These are phyloP conservation scores for Phytophthora macrochlamydospora DNA, from an alignment of 352 stramenopile species.

Conservation along the genomic window DNA sequence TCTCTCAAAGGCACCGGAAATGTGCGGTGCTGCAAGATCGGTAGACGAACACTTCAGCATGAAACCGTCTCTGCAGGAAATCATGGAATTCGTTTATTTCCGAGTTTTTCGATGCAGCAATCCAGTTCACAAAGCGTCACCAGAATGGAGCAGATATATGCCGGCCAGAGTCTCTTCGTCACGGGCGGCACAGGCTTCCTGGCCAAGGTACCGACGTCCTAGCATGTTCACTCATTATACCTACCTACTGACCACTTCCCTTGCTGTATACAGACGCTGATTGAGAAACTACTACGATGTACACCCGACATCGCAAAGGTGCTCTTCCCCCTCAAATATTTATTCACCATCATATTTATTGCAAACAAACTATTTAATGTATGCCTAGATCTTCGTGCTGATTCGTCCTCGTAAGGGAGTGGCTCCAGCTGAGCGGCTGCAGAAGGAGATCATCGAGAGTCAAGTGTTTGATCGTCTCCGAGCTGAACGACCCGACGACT, in stretches of 20 bases:
- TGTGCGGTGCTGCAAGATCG: too few relatives aligned
- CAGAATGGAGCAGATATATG: conserved; percentile 61
- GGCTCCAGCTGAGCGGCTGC: conserved; percentile 46
- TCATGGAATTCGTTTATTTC: too few relatives aligned
- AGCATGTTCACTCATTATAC: neutral
- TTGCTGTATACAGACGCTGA: conserved; percentile 46
- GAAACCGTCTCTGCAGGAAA: too few relatives aligned
- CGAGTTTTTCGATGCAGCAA: too few relatives aligned
- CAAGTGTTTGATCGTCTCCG: conserved; percentile 77
- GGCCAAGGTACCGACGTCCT: conserved; percentile 57
- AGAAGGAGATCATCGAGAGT: conserved; percentile 82
- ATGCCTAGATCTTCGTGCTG: conserved; percentile 68
- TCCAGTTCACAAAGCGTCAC: neutral
- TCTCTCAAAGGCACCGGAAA: too few relatives aligned
- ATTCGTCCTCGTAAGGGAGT: conserved; percentile 82
- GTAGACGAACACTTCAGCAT: too few relatives aligned
- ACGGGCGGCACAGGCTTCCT: conserved; percentile 90
- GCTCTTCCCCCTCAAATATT: conserved; percentile 1
- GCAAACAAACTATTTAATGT: neutral
- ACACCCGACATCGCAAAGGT: conserved; percentile 62
- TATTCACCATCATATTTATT: conserved; percentile 6
- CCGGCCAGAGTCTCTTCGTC: conserved; percentile 76
- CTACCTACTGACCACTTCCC: conserved; percentile 1
- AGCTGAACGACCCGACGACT: conserved; percentile 50
- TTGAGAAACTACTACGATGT: conserved; percentile 84